phyloP scores from a whole-genome alignment of 768 basidiomycete species.

The Boletus tomentosulus region DNA sequence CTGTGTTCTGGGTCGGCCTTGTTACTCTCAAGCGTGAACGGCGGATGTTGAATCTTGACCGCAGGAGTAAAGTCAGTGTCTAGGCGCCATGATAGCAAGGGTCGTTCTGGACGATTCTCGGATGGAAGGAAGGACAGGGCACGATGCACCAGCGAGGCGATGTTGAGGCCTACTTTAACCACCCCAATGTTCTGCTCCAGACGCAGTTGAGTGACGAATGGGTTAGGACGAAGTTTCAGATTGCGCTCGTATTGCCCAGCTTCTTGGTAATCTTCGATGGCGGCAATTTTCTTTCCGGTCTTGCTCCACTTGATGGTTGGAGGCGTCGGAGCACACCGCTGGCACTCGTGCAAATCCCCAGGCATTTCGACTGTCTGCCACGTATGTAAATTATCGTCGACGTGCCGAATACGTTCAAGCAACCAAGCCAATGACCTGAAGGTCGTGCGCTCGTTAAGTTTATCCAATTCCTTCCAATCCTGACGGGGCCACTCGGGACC shows the following conservation, averaged over 20 bases:
- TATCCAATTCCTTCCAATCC: slow-evolving; percentile 77
- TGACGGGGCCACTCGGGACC: slow-evolving; percentile 76
- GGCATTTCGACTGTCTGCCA: slow-evolving; percentile 62
- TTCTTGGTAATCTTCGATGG: slow-evolving; percentile 80
- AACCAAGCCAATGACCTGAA: slow-evolving; percentile 87
- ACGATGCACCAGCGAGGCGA: slow-evolving; percentile 82
- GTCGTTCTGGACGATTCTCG: slow-evolving; percentile 41
- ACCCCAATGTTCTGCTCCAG: slow-evolving; percentile 59
- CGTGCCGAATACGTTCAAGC: slow-evolving; percentile 73
- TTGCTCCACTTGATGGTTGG: slow-evolving; percentile 77
- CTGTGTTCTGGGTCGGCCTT: slow-evolving; percentile 60
- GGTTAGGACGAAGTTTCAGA: slow-evolving; percentile 79
- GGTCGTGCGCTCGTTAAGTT: slow-evolving; percentile 76
- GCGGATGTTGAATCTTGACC: slow-evolving; percentile 53
- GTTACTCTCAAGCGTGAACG: slow-evolving; percentile 75
- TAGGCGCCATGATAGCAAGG: slow-evolving; percentile 72
- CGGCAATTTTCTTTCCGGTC: slow-evolving; percentile 51
- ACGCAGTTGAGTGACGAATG: slow-evolving; percentile 83
- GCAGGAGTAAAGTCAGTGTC: slow-evolving; percentile 72
- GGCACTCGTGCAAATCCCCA: slow-evolving; percentile 53
- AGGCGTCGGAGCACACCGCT: slow-evolving; percentile 75
- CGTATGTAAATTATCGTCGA: slow-evolving; percentile 55
- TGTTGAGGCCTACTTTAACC: slow-evolving; percentile 84
- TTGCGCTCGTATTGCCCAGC: slow-evolving; percentile 88
- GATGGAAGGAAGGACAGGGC: slow-evolving; percentile 77